Evolutionary conservation across 2,329 filamentous ascomycete species (phyloP).

Genomic region (Phyllosticta capitalensis): DNA sequence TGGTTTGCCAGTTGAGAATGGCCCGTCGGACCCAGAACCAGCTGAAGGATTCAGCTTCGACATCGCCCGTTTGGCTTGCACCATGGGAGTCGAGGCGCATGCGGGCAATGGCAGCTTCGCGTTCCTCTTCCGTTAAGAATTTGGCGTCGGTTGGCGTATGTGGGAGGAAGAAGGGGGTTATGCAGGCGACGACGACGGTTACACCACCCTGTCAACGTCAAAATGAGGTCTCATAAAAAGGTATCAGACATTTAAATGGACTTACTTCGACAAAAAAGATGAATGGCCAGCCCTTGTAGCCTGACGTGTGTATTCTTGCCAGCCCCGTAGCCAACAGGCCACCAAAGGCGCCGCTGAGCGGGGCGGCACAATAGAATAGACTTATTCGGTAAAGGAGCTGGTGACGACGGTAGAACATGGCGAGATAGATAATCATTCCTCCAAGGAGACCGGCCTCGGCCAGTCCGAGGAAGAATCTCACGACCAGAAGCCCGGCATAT

Average conservation of each 20-base stretch:
- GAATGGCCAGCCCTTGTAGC: constrained; percentile 32
- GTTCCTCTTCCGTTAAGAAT: constrained; percentile 22
- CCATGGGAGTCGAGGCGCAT: constrained; percentile 22
- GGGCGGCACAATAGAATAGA: constrained; percentile 29
- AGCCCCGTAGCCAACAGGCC: constrained; percentile 35
- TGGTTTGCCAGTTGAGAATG: constrained; percentile 23
- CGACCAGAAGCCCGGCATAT: constrained; percentile 32
- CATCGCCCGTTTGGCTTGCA: constrained; percentile 16
- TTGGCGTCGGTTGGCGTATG: constrained; percentile 34
- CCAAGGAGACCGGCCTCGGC: constrained; percentile 34
- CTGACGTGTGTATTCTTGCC: constrained; percentile 27
- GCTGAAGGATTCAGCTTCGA: constrained; percentile 30
- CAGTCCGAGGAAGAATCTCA: constrained; percentile 32
- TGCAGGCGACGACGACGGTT: constrained; percentile 29
- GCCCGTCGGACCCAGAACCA: constrained; percentile 34
- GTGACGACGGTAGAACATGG: constrained; percentile 34
- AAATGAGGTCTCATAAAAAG: too few relatives aligned
- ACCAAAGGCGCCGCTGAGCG: constrained; percentile 33
- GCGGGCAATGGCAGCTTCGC: constrained; percentile 18
- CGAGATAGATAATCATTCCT: constrained; percentile 33
- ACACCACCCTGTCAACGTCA: constrained; percentile 14
- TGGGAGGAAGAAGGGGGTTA: constrained; percentile 43
- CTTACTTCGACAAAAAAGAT: constrained; percentile 25
- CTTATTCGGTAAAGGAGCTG: constrained; percentile 33
- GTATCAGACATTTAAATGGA: neutral